Base-by-base conservation (phyloP, 2,329 filamentous ascomycete genomes). In the Neophaeococcomyces aloes region DNA sequence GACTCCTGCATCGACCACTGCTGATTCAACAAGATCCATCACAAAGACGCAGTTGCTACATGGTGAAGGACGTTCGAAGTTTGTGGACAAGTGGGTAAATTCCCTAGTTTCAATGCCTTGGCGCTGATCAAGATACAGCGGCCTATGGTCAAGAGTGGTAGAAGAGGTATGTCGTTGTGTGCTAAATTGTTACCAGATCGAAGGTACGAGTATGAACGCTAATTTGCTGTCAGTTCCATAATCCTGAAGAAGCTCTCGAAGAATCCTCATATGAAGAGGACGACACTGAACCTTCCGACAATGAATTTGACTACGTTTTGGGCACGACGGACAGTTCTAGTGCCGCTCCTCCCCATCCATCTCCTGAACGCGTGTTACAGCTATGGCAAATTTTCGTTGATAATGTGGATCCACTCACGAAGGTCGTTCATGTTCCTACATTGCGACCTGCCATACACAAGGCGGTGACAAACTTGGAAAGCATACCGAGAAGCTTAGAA, bases 331-430 rank as follows among this genome's bases (percentile, higher is more conserved):
- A 11, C 11, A 42, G 39, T 42, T 17, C 41, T 44, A 15, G 38
- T 27, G n/a, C 29, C 42, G 29, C 42, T 15, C 29, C 31, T 29
- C 14, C 36, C 21, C 51, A 53, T 34, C 56, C 55, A 31, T 43
- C 50, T 17, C 11, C 50, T 27, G 36, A 52, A 33, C 48, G 42
- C 18, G 55, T 55, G n/a, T 48, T 51, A 21, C 30, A 47, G 17
- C 38, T 59, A 14, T 59, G 55, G 56, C 51, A 57, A 30, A 45
- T 47, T 15, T 58, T 56, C 41, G 21, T 53, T n/a, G 48, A 53
- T 7, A 55, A 55, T 18, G 50, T 59, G n/a, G 46, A 57, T 42
- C 56, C 56, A 19, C 38, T 59, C 7, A 51, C 48, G 3, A 59
- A 58, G 38, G 36, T 59, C 17, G 39, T 56, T 4, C 55, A 57